Evolutionary conservation across 306 rosid genomes (phyloP).

Genomic region (Malus sylvestris): DNA sequence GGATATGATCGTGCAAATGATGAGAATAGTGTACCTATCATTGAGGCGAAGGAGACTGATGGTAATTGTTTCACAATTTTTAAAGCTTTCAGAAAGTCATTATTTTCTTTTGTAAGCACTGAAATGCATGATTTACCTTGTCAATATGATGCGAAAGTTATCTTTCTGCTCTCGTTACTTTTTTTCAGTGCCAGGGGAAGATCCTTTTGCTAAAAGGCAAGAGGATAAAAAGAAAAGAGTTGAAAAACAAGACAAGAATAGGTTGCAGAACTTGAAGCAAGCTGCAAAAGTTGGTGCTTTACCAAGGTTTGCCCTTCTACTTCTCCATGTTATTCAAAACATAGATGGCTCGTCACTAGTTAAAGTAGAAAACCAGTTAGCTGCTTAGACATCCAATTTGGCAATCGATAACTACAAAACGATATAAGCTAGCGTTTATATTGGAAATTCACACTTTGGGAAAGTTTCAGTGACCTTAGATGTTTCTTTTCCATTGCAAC

Average conservation of each 20-base stretch:
- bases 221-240: slow-evolving; percentile 61
- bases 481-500: background rate
- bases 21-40: slow-evolving; percentile 73
- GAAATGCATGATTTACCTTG: background rate
- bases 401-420: background rate
- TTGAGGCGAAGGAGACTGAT: slow-evolving; percentile 79
- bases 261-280: slow-evolving; percentile 66
- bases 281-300: slow-evolving; percentile 82
- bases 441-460: background rate
- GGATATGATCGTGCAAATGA: slow-evolving; percentile 93
- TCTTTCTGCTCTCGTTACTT: slow-evolving; percentile 4
- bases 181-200: slow-evolving; percentile 63
- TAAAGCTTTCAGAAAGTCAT: background rate
- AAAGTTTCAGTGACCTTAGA: background rate
- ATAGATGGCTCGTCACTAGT: background rate
- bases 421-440: background rate
- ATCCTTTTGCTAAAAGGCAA: slow-evolving; percentile 81
- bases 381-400: background rate
- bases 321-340: slow-evolving; percentile 4
- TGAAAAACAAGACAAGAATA: slow-evolving; percentile 71
- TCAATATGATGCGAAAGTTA: background rate
- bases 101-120: background rate
- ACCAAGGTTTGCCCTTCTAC: slow-evolving; percentile 55
- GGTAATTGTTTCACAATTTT: slow-evolving; percentile 36
- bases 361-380: background rate